Evolutionary conservation across 768 basidiomycete species (phyloP).

Genomic region (Lepiota subincarnata): DNA sequence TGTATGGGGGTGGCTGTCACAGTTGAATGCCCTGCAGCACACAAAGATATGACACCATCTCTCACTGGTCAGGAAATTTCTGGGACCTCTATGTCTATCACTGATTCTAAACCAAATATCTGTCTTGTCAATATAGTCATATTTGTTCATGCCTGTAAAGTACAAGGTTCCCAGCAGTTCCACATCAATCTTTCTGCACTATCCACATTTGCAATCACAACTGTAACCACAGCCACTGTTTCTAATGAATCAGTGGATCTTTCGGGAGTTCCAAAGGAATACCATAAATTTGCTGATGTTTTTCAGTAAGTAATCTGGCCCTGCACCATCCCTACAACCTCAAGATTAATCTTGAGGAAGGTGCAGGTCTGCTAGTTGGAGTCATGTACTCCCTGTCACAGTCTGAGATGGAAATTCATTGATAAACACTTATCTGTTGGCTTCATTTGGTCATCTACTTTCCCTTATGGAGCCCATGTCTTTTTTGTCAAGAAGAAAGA

Average conservation of each 20-base stretch:
- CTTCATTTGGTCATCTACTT: background rate
- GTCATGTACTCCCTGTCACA: too few species aligned
- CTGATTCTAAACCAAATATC: too few species aligned
- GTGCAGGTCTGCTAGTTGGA: slow-evolving; percentile 9
- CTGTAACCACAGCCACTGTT: background rate
- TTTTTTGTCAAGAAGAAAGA: too few species aligned
- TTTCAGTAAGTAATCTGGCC: background rate
- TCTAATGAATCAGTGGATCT: background rate
- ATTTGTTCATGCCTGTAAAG: background rate
- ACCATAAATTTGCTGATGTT: background rate
- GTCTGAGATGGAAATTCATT: background rate
- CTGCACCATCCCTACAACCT: slow-evolving; percentile 7
- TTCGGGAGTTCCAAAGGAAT: background rate
- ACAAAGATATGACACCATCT: too few species aligned
- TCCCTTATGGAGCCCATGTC: background rate
- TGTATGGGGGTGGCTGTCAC: too few species aligned
- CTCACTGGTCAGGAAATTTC: too few species aligned
- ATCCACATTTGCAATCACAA: too few species aligned
- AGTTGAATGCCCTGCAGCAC: too few species aligned
- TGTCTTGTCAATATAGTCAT: background rate
- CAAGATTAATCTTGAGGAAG: slow-evolving; percentile 29
- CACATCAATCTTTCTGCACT: background rate
- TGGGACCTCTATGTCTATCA: too few species aligned
- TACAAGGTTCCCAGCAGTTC: background rate
- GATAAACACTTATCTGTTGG: background rate